Percentiles rank a stretch among this genome's conserved stretches.
These are phyloP conservation scores for Helminthosporium solani DNA, from an alignment of 2,329 filamentous ascomycete genomes.

Conservation along the genomic window DNA sequence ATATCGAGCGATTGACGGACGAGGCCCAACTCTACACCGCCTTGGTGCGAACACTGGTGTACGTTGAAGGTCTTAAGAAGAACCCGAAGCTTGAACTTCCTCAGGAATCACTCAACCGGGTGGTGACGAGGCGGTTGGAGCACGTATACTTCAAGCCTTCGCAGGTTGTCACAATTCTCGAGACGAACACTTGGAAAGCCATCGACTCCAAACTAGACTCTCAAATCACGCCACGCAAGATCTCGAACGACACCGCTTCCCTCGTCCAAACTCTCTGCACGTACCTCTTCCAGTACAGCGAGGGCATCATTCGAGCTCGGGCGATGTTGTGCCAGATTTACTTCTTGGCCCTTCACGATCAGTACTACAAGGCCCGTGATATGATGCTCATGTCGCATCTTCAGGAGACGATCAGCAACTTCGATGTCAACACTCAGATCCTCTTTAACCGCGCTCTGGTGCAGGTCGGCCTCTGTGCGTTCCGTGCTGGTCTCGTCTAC, in stretches of 20 bases:
- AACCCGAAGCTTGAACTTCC: conserved; percentile 68
- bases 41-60: conserved; percentile 83
- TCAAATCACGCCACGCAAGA: conserved; percentile 71
- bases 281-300: conserved; percentile 91
- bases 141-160: conserved; percentile 99
- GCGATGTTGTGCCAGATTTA: conserved; percentile 99
- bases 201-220: conserved; percentile 72
- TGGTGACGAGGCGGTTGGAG: conserved; percentile 90
- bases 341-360: conserved; percentile 94
- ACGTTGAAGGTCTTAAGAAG: conserved; percentile 79
- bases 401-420: conserved; percentile 94
- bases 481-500: conserved; percentile 94
- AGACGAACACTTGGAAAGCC: conserved; percentile 89
- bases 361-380: conserved; percentile 96
- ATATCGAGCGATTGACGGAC: conserved; percentile 91
- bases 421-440: conserved; percentile 96
- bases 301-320: conserved; percentile 91
- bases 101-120: conserved; percentile 87
- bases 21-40: conserved; percentile 89
- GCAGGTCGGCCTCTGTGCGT: conserved; percentile 96
- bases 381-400: conserved; percentile 99
- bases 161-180: conserved; percentile 87
- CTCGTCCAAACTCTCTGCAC: conserved; percentile 88
- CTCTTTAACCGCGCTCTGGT: conserved; percentile 98
- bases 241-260: conserved; percentile 66